phyloP scores from a whole-genome alignment of 2,329 filamentous ascomycete species.

The Penicillium janthinellum region DNA sequence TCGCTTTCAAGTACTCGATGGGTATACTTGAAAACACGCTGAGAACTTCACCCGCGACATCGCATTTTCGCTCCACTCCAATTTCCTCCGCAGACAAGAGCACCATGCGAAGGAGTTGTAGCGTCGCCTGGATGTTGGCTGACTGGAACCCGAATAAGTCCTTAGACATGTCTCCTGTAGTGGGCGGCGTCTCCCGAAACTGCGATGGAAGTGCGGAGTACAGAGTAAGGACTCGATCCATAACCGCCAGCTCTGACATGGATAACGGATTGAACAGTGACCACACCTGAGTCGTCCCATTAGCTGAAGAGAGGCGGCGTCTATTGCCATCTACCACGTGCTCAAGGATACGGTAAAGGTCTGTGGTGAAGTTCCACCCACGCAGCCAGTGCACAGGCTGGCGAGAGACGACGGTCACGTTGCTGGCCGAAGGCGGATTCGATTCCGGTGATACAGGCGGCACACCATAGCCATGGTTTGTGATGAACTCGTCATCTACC shows the following conservation, averaged over 20 bases:
- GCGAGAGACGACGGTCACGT: constrained; percentile 17
- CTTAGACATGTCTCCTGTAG: constrained; percentile 34
- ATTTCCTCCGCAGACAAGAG: constrained; percentile 42
- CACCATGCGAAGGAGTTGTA: constrained; percentile 53
- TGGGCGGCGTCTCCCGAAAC: constrained; percentile 27
- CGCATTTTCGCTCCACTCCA: constrained; percentile 49
- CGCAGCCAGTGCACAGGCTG: constrained; percentile 49
- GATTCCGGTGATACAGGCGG: constrained; percentile 20
- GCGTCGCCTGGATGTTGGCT: constrained; percentile 54
- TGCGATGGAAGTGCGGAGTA: constrained; percentile 28
- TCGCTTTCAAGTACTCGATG: constrained; percentile 49
- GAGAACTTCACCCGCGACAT: constrained; percentile 50
- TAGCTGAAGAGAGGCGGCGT: constrained; percentile 24
- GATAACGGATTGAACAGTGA: constrained; percentile 23
- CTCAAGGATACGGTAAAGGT: constrained; percentile 59
- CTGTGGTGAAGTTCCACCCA: constrained; percentile 61
- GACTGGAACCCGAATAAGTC: constrained; percentile 53
- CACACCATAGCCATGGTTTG: constrained; percentile 29
- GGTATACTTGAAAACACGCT: constrained; percentile 48
- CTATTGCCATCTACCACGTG: constrained; percentile 44
- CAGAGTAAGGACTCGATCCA: constrained; percentile 28
- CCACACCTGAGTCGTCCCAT: constrained; percentile 28
- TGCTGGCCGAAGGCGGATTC: constrained; percentile 9
- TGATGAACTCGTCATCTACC: constrained; percentile 51
- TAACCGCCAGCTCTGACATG: constrained; percentile 27